phyloP scores from a whole-genome alignment of 2,329 filamentous ascomycete species.

The Trichophaea hybrida region DNA sequence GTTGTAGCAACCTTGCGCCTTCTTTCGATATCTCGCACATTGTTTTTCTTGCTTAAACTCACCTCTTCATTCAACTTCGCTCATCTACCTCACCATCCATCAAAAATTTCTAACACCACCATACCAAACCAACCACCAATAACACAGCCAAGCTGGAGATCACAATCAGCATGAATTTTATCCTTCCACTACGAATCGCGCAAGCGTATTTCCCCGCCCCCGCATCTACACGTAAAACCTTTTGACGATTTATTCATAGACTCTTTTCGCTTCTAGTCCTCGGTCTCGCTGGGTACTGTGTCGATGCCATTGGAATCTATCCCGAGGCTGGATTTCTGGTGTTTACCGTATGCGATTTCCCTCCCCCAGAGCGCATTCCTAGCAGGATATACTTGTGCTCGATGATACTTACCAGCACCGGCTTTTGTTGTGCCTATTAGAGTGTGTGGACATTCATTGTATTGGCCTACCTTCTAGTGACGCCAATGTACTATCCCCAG shows the following conservation, averaged over 20 bases:
- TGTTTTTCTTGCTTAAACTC: no score
- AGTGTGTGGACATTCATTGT: slow-evolving; percentile 21
- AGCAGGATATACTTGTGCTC: slow-evolving; percentile 7
- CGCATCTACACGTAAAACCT: background rate
- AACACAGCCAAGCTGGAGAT: background rate
- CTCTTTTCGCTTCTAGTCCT: slow-evolving; percentile 20
- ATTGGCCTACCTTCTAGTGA: slow-evolving; percentile 19
- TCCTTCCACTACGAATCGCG: slow-evolving; percentile 18
- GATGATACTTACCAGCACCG: background rate
- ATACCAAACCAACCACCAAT: background rate
- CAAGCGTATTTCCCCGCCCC: slow-evolving; percentile 7
- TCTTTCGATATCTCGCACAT: no score
- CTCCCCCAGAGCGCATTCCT: slow-evolving; percentile 5
- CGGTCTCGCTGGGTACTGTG: slow-evolving; percentile 20
- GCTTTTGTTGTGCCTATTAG: slow-evolving; percentile 1
- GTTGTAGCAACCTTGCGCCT: no score
- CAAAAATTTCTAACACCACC: background rate
- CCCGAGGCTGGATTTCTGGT: slow-evolving; percentile 18
- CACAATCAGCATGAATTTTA: slow-evolving; percentile 16
- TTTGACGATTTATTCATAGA: background rate
- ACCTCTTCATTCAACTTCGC: no score
- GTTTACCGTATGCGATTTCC: slow-evolving; percentile 18
- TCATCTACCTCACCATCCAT: no score
- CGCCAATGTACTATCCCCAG: slow-evolving; percentile 22
- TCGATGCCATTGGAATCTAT: slow-evolving; percentile 3